Conservation (phyloP, 116 monocot species). For the Trichopus zeylanicus region DNA sequence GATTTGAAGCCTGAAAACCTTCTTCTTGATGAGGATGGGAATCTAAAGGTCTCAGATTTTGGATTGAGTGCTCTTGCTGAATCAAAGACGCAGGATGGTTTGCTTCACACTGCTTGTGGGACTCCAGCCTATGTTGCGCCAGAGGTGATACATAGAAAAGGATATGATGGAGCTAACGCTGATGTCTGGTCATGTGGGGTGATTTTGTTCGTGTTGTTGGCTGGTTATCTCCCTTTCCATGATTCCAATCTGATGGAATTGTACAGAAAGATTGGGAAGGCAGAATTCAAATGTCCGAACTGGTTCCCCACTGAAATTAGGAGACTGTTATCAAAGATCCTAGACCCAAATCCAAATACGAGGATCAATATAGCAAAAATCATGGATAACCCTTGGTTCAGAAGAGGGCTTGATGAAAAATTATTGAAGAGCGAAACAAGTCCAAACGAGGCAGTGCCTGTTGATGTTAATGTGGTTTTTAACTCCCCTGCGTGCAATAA, state of each 20-base stretch:
- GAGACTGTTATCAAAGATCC: background rate
- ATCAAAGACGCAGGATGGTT: background rate
- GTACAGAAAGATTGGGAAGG: background rate
- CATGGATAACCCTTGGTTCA: constrained; percentile 1
- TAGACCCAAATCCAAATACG: background rate
- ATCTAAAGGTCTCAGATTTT: background rate
- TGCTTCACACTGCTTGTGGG: background rate
- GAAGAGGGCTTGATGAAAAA: background rate
- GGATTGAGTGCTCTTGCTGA: background rate
- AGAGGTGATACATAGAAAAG: background rate
- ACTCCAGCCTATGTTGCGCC: background rate
- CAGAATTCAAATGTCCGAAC: background rate
- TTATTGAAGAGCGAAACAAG: background rate
- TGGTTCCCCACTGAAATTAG: background rate
- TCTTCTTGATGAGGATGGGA: background rate
- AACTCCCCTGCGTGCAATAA: background rate
- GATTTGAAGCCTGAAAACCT: background rate
- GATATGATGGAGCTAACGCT: background rate
- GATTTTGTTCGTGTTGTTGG: background rate
- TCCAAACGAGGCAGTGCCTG: background rate
- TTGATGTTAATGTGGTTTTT: background rate
- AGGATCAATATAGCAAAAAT: background rate
- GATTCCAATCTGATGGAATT: background rate
- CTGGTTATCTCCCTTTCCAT: background rate
- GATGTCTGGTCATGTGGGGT: constrained; percentile 1